Evolutionary conservation across 1,284 basidiomycete species (phyloP), one percentile per base, ranked within the genome.

Genomic region (Cutaneotrichosporon sp.): DNA sequence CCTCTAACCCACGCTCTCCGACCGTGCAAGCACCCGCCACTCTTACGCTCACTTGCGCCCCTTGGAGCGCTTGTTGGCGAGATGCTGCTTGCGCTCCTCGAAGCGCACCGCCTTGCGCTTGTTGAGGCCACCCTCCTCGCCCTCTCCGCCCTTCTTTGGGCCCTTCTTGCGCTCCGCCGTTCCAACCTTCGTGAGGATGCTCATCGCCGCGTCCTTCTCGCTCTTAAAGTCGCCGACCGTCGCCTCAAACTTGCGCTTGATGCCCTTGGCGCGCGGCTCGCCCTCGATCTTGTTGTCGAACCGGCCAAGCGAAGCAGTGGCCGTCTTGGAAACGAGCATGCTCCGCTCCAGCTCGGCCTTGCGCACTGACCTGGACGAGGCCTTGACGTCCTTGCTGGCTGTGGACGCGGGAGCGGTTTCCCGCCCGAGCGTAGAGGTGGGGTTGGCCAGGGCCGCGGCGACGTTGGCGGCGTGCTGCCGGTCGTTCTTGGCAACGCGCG

Each of bases 221-320:
- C 82, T 76, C 2, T 83, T 80, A 6, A 85, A 83, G 61, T 70
- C 69, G 46, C 63, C 70, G 22, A 75, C 69, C 49, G 65, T 72
- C 31, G 69, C 55, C 72, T 84, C 61, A 72, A 93, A 93, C 87
- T 97, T 97, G 72, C 95, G 87, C 83, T 98, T 98, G 64, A 95
- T 80, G 7, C 95, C 93, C 64, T 88, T 88, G 64, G 88, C 78
- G 78, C 92, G 93, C 76, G 90, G 90, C 80, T 99, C 96, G 22
- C 94, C 94, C 58, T 94, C 89, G 31, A 98, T 85, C 73, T 85
- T 88, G 71, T 87, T 89, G 79, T 98, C 95, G 74, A 97, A 96
- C 72, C 82, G 81, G 70, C 96, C 96, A 88, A 98, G 88, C 70
- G 90, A 93, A 0, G 93, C 96, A 0, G 96, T 98, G 65, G 91